A percentile compares a stretch with the other conserved stretches of the same genome.
Conservation (phyloP, 441 rosid species). For the Pelargonium australe region DNA sequence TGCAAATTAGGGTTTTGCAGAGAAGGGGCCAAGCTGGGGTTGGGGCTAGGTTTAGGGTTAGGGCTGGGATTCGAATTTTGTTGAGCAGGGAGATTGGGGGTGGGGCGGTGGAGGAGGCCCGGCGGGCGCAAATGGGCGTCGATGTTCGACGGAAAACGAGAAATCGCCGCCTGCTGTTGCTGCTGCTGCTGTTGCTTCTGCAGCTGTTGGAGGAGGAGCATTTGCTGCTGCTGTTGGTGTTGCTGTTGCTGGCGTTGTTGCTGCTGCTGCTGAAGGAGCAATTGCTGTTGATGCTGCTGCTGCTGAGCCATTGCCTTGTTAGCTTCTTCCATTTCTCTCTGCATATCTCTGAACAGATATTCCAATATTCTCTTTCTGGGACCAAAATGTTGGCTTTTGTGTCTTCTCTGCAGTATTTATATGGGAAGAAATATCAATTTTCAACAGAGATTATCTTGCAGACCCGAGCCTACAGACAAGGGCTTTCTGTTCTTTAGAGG, state of each 20-base stretch:
- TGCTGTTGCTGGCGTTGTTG: conserved; percentile 18
- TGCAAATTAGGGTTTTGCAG: conserved; percentile 13
- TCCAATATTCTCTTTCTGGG: background rate
- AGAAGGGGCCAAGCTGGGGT: conserved; percentile 24
- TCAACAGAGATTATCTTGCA: no score
- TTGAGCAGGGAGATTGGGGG: conserved; percentile 25
- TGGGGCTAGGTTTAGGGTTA: conserved; percentile 21
- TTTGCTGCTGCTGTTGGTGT: conserved; percentile 37
- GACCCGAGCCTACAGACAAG: no score
- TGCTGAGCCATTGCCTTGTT: conserved; percentile 34
- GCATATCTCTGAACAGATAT: background rate
- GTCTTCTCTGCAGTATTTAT: no score
- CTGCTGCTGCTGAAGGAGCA: conserved; percentile 16
- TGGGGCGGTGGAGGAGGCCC: conserved; percentile 40
- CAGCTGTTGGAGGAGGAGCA: conserved; percentile 49
- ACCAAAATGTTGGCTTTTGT: background rate
- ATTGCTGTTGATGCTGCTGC: conserved; percentile 20
- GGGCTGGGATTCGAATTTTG: conserved; percentile 20
- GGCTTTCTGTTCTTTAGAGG: no score
- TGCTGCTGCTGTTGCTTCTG: conserved; percentile 35
- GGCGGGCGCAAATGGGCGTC: conserved; percentile 67
- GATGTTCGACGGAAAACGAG: conserved; percentile 46
- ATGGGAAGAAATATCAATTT: no score
- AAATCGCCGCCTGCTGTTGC: conserved; percentile 49
- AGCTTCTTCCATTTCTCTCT: conserved; percentile 44